phyloP scores from a whole-genome alignment of 192 early-diverging fungal species.

The Coemansia sp. region DNA sequence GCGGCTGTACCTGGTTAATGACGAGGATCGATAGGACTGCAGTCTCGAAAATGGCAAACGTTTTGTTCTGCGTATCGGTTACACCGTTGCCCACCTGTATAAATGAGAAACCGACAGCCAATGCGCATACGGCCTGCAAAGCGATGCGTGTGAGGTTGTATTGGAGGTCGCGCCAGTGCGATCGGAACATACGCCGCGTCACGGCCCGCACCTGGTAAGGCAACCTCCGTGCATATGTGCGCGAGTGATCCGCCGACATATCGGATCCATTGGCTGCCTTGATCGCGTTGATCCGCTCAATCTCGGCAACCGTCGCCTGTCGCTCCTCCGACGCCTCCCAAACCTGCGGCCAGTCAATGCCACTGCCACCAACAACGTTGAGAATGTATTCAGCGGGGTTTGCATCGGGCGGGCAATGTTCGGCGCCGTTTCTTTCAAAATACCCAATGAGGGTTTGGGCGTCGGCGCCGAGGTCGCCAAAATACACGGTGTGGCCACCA shows the following conservation, averaged over 20 bases:
- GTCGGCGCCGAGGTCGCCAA: conserved; percentile 74
- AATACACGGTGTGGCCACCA: conserved; percentile 76
- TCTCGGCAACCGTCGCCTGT: conserved; percentile 39
- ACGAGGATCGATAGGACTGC: conserved; percentile 64
- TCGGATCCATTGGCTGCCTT: conserved; percentile 6
- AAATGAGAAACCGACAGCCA: conserved; percentile 75
- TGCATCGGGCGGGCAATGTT: conserved; percentile 59
- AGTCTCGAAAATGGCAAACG: conserved; percentile 71
- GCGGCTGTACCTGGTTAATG: conserved; percentile 68
- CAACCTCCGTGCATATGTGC: conserved; percentile 51
- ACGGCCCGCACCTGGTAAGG: conserved; percentile 60
- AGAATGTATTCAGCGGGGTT: conserved; percentile 89
- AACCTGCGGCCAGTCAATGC: conserved; percentile 67
- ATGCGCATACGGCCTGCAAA: conserved; percentile 56
- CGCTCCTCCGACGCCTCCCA: conserved; percentile 64
- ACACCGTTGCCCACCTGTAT: conserved; percentile 58
- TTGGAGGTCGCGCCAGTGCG: conserved; percentile 70
- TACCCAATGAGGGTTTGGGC: conserved; percentile 64
- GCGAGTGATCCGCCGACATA: conserved; percentile 7
- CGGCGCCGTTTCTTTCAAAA: conserved; percentile 76
- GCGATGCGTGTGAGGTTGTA: conserved; percentile 74
- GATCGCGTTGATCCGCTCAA: conserved; percentile 52
- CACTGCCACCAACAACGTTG: conserved; percentile 62
- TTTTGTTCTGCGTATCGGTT: conserved; percentile 61
- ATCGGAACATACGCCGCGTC: conserved; percentile 58